phyloP scores from a whole-genome alignment of 2,329 filamentous ascomycete genomes.

The Penicillium sp. region DNA sequence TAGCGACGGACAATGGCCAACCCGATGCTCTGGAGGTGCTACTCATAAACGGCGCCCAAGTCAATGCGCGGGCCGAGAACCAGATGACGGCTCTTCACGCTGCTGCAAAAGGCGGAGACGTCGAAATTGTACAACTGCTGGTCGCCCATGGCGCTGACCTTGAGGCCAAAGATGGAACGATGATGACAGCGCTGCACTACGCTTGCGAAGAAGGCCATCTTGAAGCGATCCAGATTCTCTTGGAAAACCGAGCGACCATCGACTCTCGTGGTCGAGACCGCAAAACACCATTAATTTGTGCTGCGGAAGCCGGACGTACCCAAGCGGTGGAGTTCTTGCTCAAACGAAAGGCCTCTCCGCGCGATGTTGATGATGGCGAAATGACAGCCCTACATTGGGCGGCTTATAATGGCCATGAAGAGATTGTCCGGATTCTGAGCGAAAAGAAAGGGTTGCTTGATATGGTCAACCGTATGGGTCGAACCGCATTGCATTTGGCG shows the following conservation, averaged over 20 bases:
- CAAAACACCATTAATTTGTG: constrained; percentile 41
- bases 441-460: constrained; percentile 32
- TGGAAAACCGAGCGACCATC: constrained; percentile 35
- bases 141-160: constrained; percentile 35
- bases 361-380: constrained; percentile 31
- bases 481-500: constrained; percentile 41
- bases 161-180: constrained; percentile 38
- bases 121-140: constrained; percentile 36
- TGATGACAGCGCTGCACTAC: constrained; percentile 41
- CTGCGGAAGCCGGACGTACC: constrained; percentile 34
- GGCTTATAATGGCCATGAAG: constrained; percentile 40
- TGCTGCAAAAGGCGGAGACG: constrained; percentile 37
- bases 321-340: constrained; percentile 33
- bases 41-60: constrained; percentile 33
- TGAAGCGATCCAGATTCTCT: constrained; percentile 30
- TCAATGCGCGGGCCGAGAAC: constrained; percentile 37
- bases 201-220: constrained; percentile 35
- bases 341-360: constrained; percentile 32
- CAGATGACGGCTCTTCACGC: constrained; percentile 39
- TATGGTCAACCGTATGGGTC: constrained; percentile 31
- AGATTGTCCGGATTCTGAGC: constrained; percentile 36
- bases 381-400: constrained; percentile 45
- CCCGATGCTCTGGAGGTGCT: constrained; percentile 34
- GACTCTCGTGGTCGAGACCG: constrained; percentile 33
- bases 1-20: constrained; percentile 39